These are phyloP conservation scores for Lactifluus hygrophoroides DNA, from an alignment of 768 basidiomycete species.

Conservation along the genomic window DNA sequence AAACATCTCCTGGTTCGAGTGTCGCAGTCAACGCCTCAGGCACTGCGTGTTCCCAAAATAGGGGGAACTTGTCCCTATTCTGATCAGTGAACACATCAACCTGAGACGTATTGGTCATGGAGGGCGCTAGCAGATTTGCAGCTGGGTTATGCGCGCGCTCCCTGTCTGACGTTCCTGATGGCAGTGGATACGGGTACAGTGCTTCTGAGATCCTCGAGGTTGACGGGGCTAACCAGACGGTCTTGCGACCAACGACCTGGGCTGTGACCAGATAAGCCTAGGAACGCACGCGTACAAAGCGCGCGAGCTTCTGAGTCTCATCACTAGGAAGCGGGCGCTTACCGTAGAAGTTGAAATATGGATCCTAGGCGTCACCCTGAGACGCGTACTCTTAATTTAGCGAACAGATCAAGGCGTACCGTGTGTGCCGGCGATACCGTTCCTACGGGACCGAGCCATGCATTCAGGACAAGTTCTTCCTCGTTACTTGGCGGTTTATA, in stretches of 20 bases:
- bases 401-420: conserved; percentile 36
- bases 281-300: background rate
- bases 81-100: conserved; percentile 64
- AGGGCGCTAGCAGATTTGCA: conserved; percentile 33
- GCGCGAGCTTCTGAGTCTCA: background rate
- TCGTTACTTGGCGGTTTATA: conserved; percentile 63
- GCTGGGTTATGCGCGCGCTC: conserved; percentile 31
- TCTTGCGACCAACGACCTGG: conserved; percentile 84
- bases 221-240: conserved; percentile 74
- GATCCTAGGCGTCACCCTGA: conserved; percentile 51
- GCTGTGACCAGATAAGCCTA: conserved; percentile 35
- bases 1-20: conserved; percentile 73
- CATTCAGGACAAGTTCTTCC: conserved; percentile 60
- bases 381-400: background rate
- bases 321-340: conserved; percentile 21
- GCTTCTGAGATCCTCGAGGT: conserved; percentile 42
- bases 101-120: conserved; percentile 72
- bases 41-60: conserved; percentile 49
- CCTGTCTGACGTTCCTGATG: conserved; percentile 4
- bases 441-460: conserved; percentile 74
- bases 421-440: conserved; percentile 88
- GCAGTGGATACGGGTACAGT: conserved; percentile 52
- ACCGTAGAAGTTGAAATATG: conserved; percentile 91
- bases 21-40: conserved; percentile 52
- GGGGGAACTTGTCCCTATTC: conserved; percentile 32